These are phyloP conservation scores for Arthrobotrys conoides DNA, from an alignment of 2,329 filamentous ascomycete species.

Conservation along the genomic window DNA sequence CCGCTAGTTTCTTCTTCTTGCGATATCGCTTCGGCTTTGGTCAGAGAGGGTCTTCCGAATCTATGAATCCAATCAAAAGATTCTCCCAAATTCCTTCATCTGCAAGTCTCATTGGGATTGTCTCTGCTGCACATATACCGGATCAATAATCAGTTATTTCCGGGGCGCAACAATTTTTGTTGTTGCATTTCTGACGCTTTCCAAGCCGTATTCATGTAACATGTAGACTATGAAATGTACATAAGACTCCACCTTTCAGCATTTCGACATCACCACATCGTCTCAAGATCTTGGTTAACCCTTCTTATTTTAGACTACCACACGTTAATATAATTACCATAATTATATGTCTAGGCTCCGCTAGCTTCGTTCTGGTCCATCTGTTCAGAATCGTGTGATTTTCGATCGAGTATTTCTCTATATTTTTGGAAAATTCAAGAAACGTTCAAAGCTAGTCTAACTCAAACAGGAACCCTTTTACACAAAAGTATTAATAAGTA, in stretches of 20 bases:
- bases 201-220: too few relatives aligned
- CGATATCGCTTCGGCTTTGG: slow-evolving; percentile 46
- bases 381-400: slow-evolving; percentile 15
- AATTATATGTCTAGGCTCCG: background rate
- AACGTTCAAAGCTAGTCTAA: background rate
- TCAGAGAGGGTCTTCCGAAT: slow-evolving; percentile 2
- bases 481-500: background rate
- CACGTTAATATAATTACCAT: background rate
- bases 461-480: background rate
- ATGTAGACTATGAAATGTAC: background rate
- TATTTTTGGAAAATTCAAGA: too few relatives aligned
- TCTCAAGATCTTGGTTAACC: background rate
- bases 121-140: background rate
- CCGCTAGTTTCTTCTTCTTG: slow-evolving; percentile 15
- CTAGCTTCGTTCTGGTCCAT: background rate
- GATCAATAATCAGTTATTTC: slow-evolving; percentile 27
- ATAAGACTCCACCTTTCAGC: background rate
- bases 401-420: background rate
- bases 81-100: slow-evolving; percentile 1
- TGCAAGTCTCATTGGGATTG: background rate
- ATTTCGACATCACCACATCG: background rate
- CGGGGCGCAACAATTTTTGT: slow-evolving; percentile 8
- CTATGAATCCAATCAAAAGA: background rate
- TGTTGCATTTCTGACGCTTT: background rate
- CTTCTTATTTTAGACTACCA: background rate